These are phyloP conservation scores for Thielaviopsis punctulata DNA, from an alignment of 2,329 filamentous ascomycete genomes.

Conservation along the genomic window DNA sequence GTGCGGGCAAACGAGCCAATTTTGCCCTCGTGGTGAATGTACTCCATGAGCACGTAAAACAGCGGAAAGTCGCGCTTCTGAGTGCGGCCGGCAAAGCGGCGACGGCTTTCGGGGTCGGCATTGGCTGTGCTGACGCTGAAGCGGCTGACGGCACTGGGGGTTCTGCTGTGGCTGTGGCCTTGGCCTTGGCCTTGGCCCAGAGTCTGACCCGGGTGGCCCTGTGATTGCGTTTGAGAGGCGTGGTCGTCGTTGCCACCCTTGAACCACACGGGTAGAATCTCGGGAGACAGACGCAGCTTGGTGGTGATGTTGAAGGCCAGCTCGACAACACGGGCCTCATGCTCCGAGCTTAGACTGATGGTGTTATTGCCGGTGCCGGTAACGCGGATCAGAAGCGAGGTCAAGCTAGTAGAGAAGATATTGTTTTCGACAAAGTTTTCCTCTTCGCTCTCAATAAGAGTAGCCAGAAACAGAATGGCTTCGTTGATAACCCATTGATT, in stretches of 20 bases:
- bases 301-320: slow-evolving; percentile 90
- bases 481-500: slow-evolving; percentile 76
- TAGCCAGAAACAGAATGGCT: slow-evolving; percentile 73
- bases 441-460: slow-evolving; percentile 88
- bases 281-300: slow-evolving; percentile 80
- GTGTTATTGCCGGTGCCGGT: slow-evolving; percentile 45
- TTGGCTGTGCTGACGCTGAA: slow-evolving; percentile 2
- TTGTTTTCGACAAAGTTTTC: slow-evolving; percentile 83
- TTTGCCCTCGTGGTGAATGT: slow-evolving; percentile 88
- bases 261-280: slow-evolving; percentile 85
- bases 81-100: slow-evolving; percentile 66
- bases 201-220: not conserved
- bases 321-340: slow-evolving; percentile 79
- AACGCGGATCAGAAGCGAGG: slow-evolving; percentile 68
- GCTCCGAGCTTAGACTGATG: slow-evolving; percentile 58
- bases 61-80: slow-evolving; percentile 87
- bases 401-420: slow-evolving; percentile 70
- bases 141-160: slow-evolving; percentile 6
- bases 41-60: slow-evolving; percentile 90
- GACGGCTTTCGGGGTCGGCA: slow-evolving; percentile 39
- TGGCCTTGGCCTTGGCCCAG: slow-evolving; percentile 14
- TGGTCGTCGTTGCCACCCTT: slow-evolving; percentile 33
- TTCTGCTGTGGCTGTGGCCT: slow-evolving; percentile 21
- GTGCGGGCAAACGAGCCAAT: slow-evolving; percentile 93
- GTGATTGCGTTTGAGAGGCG: slow-evolving; percentile 11